Conservation (phyloP, 139 green algal genomes). For the Raphidocelis subcapitata region DNA sequence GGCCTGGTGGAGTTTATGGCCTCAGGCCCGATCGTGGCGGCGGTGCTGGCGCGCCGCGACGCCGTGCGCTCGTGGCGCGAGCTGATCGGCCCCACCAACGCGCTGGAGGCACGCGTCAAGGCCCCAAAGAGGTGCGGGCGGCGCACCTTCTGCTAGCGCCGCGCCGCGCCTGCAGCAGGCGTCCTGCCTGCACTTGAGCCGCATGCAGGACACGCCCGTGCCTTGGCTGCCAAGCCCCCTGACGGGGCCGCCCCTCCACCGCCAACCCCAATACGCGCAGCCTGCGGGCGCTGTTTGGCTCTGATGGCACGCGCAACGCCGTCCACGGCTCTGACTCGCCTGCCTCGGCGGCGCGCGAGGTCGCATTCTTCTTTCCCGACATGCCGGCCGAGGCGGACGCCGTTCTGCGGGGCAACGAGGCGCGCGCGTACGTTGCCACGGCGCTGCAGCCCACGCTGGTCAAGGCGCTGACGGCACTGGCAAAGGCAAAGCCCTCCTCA, state of each 20-base stretch:
- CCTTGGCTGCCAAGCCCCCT: too few species aligned
- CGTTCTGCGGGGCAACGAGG: not conserved
- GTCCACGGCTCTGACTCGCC: slow-evolving; percentile 76
- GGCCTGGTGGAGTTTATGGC: slow-evolving; percentile 80
- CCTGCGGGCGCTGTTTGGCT: slow-evolving; percentile 76
- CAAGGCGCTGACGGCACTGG: slow-evolving; percentile 71
- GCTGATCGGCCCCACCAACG: slow-evolving; percentile 81
- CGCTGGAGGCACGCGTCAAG: slow-evolving; percentile 45
- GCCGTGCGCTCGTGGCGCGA: slow-evolving; percentile 70
- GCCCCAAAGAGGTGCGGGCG: slow-evolving; percentile 43
- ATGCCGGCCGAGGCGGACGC: slow-evolving; percentile 13
- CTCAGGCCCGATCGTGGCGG: slow-evolving; percentile 67
- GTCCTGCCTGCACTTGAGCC: not conserved
- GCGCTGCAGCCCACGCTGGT: slow-evolving; percentile 67
- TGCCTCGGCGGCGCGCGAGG: slow-evolving; percentile 63
- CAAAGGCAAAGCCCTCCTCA: slow-evolving; percentile 63
- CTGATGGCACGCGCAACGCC: slow-evolving; percentile 75
- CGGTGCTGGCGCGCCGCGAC: slow-evolving; percentile 61
- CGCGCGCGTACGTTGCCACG: slow-evolving; percentile 51
- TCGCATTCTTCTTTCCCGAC: slow-evolving; percentile 81
- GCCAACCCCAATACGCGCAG: slow-evolving; percentile 24
- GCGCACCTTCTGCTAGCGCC: too few species aligned
- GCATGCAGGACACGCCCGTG: too few species aligned
- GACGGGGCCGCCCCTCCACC: too few species aligned
- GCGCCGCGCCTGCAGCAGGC: too few species aligned